Evolutionary conservation across 1,139 yeast genomes (phyloP), one percentile per base, ranked within the genome.

Genomic region (Suhomyces bokatorum): DNA sequence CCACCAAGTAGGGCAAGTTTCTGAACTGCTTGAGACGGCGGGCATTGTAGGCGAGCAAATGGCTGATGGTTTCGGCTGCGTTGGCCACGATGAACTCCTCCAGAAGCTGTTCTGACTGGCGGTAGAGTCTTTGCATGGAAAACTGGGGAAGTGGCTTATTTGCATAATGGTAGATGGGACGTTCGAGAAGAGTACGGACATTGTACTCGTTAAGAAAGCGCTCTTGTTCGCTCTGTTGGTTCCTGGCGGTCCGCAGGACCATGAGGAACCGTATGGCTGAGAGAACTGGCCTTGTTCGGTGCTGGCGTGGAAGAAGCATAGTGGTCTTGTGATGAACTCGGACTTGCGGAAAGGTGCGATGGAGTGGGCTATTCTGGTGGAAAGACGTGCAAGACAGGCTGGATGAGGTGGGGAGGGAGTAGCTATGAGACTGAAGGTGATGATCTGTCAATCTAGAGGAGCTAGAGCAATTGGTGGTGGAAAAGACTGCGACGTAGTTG

Each of bases 1-100:
- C 86, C 40, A 85, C 90, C 53, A 91, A 76, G 60, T 89, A 91
- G 0, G 97, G 96, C 42, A 91, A 69, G 39, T 77, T 73, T 49
- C 95, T 75, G 53, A 91, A 80, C 37, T 85, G 85, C 34, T 77
- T 75, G 15, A 90, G 64, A 49, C 97, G 66, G 42, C 81, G 74
- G 15, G 78, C 73, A 34, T 76, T 75, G 51, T 67, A 71, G 0
- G 72, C 65, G 26, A 75, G 56, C 20, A 77, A 57, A 42, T 67
- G 59, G 47, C 75, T 74, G 14, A 74, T 63, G 0, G 86, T 79
- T 26, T 73, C 66, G 27, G 59, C 57, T 9, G 78, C 76, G 46
- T 69, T 66, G 40, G 61, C 57, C 16, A 72, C 49, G 4, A 74
- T 62, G 44, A 64, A 67, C 6, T 59, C 58, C 3, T 66, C 61